These are phyloP conservation scores for Aspergillus bridgeri DNA, from an alignment of 495 filamentous ascomycete species.

Conservation along the genomic window DNA sequence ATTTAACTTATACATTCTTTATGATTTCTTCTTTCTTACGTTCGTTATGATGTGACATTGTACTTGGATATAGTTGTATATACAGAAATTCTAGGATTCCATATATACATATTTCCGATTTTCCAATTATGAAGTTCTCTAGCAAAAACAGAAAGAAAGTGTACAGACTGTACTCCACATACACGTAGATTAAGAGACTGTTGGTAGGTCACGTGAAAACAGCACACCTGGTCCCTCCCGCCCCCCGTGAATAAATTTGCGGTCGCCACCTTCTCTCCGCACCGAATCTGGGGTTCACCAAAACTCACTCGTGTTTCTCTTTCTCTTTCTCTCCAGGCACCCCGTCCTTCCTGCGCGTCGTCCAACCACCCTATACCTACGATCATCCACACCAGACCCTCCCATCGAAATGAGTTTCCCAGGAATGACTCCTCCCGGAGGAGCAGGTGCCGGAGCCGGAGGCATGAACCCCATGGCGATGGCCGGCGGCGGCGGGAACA, in stretches of 20 bases:
- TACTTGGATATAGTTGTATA: too few species aligned
- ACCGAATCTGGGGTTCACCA: conserved; percentile 26
- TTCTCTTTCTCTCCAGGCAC: neutral
- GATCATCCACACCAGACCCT: too few species aligned
- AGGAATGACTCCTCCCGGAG: conserved; percentile 28
- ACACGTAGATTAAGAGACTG: too few species aligned
- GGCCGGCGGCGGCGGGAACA: conserved; percentile 26
- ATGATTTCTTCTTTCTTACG: neutral
- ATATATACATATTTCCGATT: too few species aligned
- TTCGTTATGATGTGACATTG: conserved; percentile 5
- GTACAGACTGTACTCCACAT: too few species aligned
- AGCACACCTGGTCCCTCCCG: conserved; percentile 15
- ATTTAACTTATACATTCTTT: conserved; percentile 7
- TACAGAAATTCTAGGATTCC: too few species aligned
- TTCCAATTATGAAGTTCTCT: neutral
- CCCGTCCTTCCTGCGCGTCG: too few species aligned
- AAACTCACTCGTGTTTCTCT: neutral
- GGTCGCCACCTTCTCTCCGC: conserved; percentile 29
- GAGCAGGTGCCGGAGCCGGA: neutral
- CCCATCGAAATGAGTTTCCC: conserved; percentile 42
- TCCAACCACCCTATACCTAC: too few species aligned
- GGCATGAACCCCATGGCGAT: conserved; percentile 16
- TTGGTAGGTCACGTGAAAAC: conserved; percentile 25
- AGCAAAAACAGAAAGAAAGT: too few species aligned
- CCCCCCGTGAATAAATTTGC: conserved; percentile 35